Evolutionary conservation across 2,329 filamentous ascomycete species (phyloP), one percentile per base, ranked within the genome.

Genomic region (Fusarium pseudograminearum): DNA sequence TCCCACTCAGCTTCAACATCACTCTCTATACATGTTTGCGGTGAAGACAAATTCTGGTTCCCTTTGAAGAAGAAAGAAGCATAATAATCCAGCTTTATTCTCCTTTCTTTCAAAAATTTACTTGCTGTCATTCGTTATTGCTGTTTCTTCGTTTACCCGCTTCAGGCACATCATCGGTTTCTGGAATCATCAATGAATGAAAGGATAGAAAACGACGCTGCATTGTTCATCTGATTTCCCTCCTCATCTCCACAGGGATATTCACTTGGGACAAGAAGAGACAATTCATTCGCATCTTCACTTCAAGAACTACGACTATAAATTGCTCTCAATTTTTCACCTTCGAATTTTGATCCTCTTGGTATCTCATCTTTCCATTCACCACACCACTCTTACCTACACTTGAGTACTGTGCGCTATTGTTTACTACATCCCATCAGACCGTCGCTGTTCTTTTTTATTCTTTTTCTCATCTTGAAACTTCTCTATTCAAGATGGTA

Each of bases 261-360:
- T 57, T 63, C 51, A 67, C 28, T 34, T 22, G 38, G 26, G 26
- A 48, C 34, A 67, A 62, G 46, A 51, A 11, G 36, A 51, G 31
- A 38, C 24, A 66, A 66, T 66, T 53, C 33, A 45, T 33, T 15
- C 24, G 22, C 38, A 50, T 62, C 22, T 36, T 36, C 12, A 51
- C 34, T 31, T 42, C 36, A 40, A 62, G 24, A 33, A 18, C 16
- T 9, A 9, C 18, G 41, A 34, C 46, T 67, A 67, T 67, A 67
- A 67, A 67, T 67, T 63, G n/a, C 22, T 63, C 56, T 22, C 20
- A 47, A 38, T 11, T 20, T 33, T 44, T 15, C 30, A 16, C 26
- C 36, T 57, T 67, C 57, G 51, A 67, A 52, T 67, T 47, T 67
- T 51, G 55, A 63, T 63, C 42, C 51, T 67, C 62, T 50, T 66